Evolutionary conservation across 2,329 filamentous ascomycete genomes (phyloP).

Genomic region (Aspergillus eucalypticola): DNA sequence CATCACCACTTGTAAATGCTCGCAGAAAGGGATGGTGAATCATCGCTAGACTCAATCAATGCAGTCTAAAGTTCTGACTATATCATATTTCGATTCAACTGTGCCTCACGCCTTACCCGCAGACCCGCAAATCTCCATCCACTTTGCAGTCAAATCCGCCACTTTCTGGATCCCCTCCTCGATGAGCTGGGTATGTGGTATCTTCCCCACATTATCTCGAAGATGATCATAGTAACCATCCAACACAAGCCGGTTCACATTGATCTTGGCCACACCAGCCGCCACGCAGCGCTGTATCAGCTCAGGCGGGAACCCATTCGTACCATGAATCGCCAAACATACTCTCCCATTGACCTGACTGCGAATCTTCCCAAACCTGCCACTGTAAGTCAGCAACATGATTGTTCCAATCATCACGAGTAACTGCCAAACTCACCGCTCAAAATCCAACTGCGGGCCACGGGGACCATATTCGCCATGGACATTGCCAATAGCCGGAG

Average conservation of each 20-base stretch:
- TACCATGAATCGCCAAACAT: slow-evolving; percentile 58
- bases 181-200: slow-evolving; percentile 56
- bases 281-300: slow-evolving; percentile 57
- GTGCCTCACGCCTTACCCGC: slow-evolving; percentile 10
- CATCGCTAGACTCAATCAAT: too few species aligned
- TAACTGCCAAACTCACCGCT: slow-evolving; percentile 29
- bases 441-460: slow-evolving; percentile 64
- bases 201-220: slow-evolving; percentile 51
- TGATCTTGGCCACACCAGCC: slow-evolving; percentile 57
- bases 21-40: not conserved
- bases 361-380: slow-evolving; percentile 47
- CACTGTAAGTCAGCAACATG: not conserved
- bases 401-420: not conserved
- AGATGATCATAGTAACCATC: slow-evolving; percentile 53
- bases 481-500: slow-evolving; percentile 74
- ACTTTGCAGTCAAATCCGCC: slow-evolving; percentile 21
- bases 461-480: slow-evolving; percentile 70
- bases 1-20: too few species aligned
- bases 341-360: slow-evolving; percentile 51
- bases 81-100: too few species aligned
- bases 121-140: slow-evolving; percentile 23
- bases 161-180: slow-evolving; percentile 47
- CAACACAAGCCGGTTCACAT: slow-evolving; percentile 58
- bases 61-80: too few species aligned
- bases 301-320: slow-evolving; percentile 57